Conservation (phyloP, 768 basidiomycete species). For the Leccinum broughii region DNA sequence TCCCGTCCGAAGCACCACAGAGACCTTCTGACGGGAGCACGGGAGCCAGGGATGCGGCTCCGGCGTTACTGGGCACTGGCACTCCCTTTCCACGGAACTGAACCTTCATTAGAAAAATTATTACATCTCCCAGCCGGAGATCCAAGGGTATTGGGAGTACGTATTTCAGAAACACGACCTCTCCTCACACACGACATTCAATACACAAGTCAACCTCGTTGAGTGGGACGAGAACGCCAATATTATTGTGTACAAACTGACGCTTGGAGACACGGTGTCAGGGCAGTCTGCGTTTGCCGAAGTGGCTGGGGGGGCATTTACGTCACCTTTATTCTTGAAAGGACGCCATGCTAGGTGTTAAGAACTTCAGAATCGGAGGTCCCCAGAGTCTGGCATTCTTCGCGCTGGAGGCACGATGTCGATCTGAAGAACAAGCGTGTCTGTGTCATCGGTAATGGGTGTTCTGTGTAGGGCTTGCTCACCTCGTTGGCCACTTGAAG, state of each 20-base stretch:
- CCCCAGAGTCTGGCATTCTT: conserved; percentile 50
- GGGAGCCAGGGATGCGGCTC: conserved; percentile 2
- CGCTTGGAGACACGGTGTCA: conserved; percentile 32
- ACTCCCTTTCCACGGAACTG: conserved; percentile 3
- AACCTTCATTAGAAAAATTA: background rate
- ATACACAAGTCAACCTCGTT: conserved; percentile 34
- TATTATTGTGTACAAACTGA: conserved; percentile 38
- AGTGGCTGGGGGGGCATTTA: conserved; percentile 7
- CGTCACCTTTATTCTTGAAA: background rate
- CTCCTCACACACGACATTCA: conserved; percentile 40
- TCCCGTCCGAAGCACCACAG: background rate
- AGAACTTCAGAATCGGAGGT: conserved; percentile 39
- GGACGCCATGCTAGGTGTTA: background rate
- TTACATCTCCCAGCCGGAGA: conserved; percentile 7
- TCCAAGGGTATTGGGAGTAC: conserved; percentile 37
- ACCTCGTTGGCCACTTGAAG: conserved; percentile 4
- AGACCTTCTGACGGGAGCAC: background rate
- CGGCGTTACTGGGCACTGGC: conserved; percentile 1
- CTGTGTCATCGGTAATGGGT: conserved; percentile 65
- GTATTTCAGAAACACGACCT: conserved; percentile 45
- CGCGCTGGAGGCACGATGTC: conserved; percentile 56
- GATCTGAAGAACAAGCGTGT: conserved; percentile 52
- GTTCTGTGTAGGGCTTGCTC: conserved; percentile 47
- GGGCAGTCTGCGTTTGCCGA: conserved; percentile 30
- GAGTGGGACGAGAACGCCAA: conserved; percentile 47